Percentiles rank a stretch among this genome's conserved stretches.
Conservation (phyloP, 1,284 basidiomycete genomes). For the Kwoniella shivajii region DNA sequence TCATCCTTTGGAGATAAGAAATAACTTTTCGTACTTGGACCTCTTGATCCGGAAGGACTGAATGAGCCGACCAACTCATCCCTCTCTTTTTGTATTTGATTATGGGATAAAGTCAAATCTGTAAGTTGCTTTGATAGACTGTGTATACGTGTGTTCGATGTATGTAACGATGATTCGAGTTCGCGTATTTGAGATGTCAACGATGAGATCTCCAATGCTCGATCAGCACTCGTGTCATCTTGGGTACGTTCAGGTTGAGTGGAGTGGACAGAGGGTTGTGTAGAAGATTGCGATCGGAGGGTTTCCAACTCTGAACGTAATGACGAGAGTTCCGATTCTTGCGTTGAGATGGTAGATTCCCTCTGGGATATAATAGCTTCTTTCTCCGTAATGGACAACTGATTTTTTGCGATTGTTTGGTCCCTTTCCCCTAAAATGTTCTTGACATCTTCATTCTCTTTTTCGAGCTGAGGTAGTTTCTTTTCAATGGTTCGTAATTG, state of each 20-base stretch:
- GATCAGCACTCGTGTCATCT: too few relatives aligned
- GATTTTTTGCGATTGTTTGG: background rate
- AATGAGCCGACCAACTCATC: constrained; percentile 16
- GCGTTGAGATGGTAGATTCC: background rate
- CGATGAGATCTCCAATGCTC: constrained; percentile 73
- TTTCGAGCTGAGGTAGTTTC: constrained; percentile 13
- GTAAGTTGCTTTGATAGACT: constrained; percentile 66
- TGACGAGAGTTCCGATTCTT: background rate
- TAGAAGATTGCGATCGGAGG: too few relatives aligned
- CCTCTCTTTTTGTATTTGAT: constrained; percentile 19
- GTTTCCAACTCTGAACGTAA: constrained; percentile 3
- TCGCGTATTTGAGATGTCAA: constrained; percentile 73
- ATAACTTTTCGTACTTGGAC: constrained; percentile 12
- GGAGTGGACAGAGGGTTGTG: too few relatives aligned
- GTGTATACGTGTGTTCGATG: constrained; percentile 70
- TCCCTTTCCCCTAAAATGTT: background rate
- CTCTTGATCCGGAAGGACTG: constrained; percentile 5
- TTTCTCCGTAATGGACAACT: constrained; percentile 1
- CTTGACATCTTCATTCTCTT: constrained; percentile 3
- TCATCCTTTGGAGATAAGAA: constrained; percentile 23
- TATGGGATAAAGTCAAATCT: constrained; percentile 33
- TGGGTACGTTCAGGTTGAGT: too few relatives aligned
- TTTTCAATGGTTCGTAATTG: constrained; percentile 2
- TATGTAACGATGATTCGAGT: constrained; percentile 71
- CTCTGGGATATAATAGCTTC: background rate